Conservation (phyloP, 768 basidiomycete species). For the Grammothele lineata region DNA sequence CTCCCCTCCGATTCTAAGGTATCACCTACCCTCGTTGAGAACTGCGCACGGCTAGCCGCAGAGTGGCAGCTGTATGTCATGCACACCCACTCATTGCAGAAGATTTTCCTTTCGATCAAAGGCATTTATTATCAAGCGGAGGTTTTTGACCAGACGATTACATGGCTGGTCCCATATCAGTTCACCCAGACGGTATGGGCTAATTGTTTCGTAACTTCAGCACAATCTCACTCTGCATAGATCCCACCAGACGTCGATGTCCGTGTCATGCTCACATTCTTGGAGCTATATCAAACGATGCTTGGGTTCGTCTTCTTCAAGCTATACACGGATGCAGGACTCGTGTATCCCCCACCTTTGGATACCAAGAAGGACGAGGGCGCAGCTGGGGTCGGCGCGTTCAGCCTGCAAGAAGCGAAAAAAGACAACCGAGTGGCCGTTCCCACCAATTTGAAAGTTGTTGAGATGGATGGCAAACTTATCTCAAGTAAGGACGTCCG, state of each 20-base stretch:
- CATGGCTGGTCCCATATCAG: constrained; percentile 96
- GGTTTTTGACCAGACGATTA: constrained; percentile 86
- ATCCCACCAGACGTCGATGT: constrained; percentile 95
- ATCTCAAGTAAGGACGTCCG: constrained; percentile 58
- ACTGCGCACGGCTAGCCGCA: constrained; percentile 83
- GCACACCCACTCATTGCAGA: constrained; percentile 78
- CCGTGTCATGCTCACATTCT: constrained; percentile 95
- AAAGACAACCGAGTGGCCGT: constrained; percentile 19
- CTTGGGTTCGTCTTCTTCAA: constrained; percentile 96
- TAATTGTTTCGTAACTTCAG: background rate
- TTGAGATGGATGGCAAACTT: constrained; percentile 35
- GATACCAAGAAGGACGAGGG: constrained; percentile 79
- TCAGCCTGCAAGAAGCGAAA: constrained; percentile 60
- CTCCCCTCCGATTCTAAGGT: constrained; percentile 84
- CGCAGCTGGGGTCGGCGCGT: constrained; percentile 86
- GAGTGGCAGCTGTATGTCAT: constrained; percentile 98
- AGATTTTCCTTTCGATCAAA: constrained; percentile 95
- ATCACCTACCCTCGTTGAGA: constrained; percentile 79
- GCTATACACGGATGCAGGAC: constrained; percentile 90
- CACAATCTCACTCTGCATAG: constrained; percentile 34
- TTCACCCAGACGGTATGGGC: constrained; percentile 88
- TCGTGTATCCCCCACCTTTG: constrained; percentile 93
- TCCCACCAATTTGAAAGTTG: constrained; percentile 27
- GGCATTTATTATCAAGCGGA: constrained; percentile 98
- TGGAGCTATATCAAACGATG: constrained; percentile 96